Percentiles rank a stretch among this genome's conserved stretches.
These are phyloP conservation scores for Xylaria sp. DNA, from an alignment of 2,329 filamentous ascomycete genomes.

Conservation along the genomic window DNA sequence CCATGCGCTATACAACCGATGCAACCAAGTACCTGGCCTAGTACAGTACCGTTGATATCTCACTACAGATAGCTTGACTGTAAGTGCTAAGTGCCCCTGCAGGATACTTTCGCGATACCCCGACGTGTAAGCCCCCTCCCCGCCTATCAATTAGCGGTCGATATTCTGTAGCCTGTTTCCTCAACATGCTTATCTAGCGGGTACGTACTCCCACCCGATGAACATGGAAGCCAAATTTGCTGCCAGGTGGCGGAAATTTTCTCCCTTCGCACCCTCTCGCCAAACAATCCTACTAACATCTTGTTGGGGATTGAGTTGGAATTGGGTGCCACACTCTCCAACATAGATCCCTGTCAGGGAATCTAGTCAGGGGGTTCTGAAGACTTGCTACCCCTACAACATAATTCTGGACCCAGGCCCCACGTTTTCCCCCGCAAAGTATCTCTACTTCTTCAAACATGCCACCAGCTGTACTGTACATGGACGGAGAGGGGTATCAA, in stretches of 20 bases:
- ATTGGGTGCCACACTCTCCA: slow-evolving; percentile 53
- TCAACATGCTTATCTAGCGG: slow-evolving; percentile 31
- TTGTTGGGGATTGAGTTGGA: slow-evolving; percentile 57
- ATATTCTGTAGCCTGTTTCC: slow-evolving; percentile 14
- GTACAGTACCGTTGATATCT: slow-evolving; percentile 1
- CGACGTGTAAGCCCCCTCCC: neutral
- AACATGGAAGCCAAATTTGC: slow-evolving; percentile 26
- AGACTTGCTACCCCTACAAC: slow-evolving; percentile 3
- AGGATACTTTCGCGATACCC: neutral
- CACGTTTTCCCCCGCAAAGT: slow-evolving; percentile 4
- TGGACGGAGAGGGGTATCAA: too few species aligned
- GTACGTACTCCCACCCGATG: slow-evolving; percentile 16
- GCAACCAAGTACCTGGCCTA: neutral
- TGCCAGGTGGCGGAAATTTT: slow-evolving; percentile 21
- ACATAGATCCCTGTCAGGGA: slow-evolving; percentile 20
- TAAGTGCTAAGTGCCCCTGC: neutral
- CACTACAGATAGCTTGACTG: neutral
- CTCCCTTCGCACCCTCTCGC: slow-evolving; percentile 38
- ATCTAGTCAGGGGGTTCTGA: slow-evolving; percentile 8
- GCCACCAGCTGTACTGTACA: too few species aligned
- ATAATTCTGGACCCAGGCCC: slow-evolving; percentile 6
- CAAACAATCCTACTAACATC: slow-evolving; percentile 48
- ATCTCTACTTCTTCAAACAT: slow-evolving; percentile 22
- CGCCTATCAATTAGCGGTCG: slow-evolving; percentile 4
- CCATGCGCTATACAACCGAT: neutral